Evolutionary conservation across 1,139 yeast species (phyloP).

Genomic region (Arxiozyma slooffiae): DNA sequence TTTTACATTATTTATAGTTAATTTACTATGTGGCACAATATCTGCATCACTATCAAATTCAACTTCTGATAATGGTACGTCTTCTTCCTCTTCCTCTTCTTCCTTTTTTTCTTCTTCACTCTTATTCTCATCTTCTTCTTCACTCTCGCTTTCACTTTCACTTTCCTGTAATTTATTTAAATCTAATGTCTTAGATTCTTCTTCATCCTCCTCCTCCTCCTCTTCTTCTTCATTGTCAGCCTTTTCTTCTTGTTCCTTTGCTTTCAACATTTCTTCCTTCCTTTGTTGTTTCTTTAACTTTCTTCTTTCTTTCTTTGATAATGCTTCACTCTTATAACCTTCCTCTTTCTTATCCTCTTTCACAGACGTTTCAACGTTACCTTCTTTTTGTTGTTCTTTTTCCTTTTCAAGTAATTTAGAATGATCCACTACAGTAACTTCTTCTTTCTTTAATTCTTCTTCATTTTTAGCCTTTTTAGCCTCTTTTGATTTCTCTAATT

Average conservation of each 20-base stretch:
- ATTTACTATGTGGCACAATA: constrained; percentile 78
- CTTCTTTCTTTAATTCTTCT: constrained; percentile 22
- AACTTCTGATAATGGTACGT: constrained; percentile 66
- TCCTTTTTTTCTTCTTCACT: constrained; percentile 35
- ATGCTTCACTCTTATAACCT: constrained; percentile 38
- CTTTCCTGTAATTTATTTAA: constrained; percentile 51
- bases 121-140: constrained; percentile 33
- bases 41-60: constrained; percentile 82
- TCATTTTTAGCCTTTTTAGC: constrained; percentile 18
- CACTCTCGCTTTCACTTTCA: constrained; percentile 38
- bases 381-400: constrained; percentile 5
- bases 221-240: constrained; percentile 41
- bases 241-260: constrained; percentile 33
- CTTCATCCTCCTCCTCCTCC: constrained; percentile 27
- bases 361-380: constrained; percentile 8
- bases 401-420: constrained; percentile 20
- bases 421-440: constrained; percentile 31
- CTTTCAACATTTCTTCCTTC: constrained; percentile 4
- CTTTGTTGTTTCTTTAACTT: constrained; percentile 44
- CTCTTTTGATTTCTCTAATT: constrained; percentile 16
- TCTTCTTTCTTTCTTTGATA: constrained; percentile 59
- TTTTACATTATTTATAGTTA: constrained; percentile 64
- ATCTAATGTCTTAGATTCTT: constrained; percentile 28
- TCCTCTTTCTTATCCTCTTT: constrained; percentile 25
- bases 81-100: constrained; percentile 48